Percentiles rank a stretch among this genome's conserved stretches.
Conservation (phyloP, 768 basidiomycete species). For the Boletus rubropictus region DNA sequence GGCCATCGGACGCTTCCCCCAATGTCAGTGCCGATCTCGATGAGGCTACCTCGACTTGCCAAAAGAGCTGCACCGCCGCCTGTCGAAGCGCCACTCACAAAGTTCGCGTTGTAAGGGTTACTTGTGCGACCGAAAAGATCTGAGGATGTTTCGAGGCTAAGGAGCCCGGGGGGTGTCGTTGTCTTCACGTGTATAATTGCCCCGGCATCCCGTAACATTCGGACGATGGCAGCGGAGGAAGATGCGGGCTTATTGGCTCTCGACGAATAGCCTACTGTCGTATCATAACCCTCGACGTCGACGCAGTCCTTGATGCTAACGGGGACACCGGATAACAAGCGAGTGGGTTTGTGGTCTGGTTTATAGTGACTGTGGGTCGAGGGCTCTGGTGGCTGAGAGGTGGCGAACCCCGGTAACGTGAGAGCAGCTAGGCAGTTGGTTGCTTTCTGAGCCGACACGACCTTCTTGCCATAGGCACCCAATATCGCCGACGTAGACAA, state of each 20-base stretch:
- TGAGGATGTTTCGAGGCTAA: conserved; percentile 38
- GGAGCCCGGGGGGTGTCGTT: conserved; percentile 38
- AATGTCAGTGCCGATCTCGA: conserved; percentile 46
- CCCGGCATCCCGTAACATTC: conserved; percentile 38
- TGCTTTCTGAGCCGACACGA: conserved; percentile 35
- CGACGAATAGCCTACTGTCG: conserved; percentile 40
- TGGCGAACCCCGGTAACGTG: conserved; percentile 32
- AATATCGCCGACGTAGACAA: conserved; percentile 31
- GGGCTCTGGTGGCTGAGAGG: conserved; percentile 3
- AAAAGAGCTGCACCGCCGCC: conserved; percentile 49
- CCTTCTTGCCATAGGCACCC: conserved; percentile 37
- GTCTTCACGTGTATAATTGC: conserved; percentile 40
- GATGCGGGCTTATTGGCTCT: conserved; percentile 32
- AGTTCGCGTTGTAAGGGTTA: conserved; percentile 43
- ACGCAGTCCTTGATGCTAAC: conserved; percentile 47
- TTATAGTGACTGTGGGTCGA: conserved; percentile 7
- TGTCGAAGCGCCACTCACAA: conserved; percentile 42
- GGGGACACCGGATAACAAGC: conserved; percentile 41
- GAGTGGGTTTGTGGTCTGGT: neutral
- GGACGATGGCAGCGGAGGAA: conserved; percentile 35
- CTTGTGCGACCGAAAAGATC: conserved; percentile 43
- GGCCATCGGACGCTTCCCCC: conserved; percentile 49
- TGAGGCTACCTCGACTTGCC: conserved; percentile 38
- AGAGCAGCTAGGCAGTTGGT: conserved; percentile 50
- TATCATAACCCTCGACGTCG: conserved; percentile 42